Evolutionary conservation across 1,139 yeast species (phyloP).

Genomic region (Pichia sp.): DNA sequence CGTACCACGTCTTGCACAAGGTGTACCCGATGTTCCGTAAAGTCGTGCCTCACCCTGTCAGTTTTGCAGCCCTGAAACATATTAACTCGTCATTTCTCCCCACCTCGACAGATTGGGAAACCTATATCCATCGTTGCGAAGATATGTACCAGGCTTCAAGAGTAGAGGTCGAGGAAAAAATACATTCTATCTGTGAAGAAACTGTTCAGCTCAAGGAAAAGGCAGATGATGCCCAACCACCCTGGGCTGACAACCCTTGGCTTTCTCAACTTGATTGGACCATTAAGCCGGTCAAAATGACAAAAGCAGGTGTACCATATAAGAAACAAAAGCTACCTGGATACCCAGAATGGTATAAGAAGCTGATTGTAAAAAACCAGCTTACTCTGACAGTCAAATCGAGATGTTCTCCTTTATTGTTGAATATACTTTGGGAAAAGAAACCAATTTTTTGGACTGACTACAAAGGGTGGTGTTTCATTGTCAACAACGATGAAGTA

Average conservation of each 20-base stretch:
- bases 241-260: conserved; percentile 72
- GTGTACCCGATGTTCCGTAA: conserved; percentile 64
- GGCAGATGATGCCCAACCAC: conserved; percentile 33
- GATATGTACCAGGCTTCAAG: conserved; percentile 56
- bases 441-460: conserved; percentile 75
- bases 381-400: conserved; percentile 68
- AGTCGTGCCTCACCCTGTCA: conserved; percentile 89
- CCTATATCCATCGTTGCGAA: conserved; percentile 70
- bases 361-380: conserved; percentile 50
- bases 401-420: conserved; percentile 68
- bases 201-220: conserved; percentile 38
- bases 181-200: conserved; percentile 57
- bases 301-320: conserved; percentile 70
- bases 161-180: conserved; percentile 51
- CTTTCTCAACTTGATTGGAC: conserved; percentile 86
- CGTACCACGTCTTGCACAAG: conserved; percentile 63
- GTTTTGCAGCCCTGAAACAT: conserved; percentile 80
- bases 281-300: conserved; percentile 52
- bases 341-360: conserved; percentile 90
- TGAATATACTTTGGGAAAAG: conserved; percentile 82
- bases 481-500: conserved; percentile 41
- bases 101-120: conserved; percentile 68
- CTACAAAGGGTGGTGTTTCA: conserved; percentile 83
- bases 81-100: conserved; percentile 79
- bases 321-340: conserved; percentile 84